Conservation (phyloP, 1,284 basidiomycete species). For the Boletellus dicymbophilus region DNA sequence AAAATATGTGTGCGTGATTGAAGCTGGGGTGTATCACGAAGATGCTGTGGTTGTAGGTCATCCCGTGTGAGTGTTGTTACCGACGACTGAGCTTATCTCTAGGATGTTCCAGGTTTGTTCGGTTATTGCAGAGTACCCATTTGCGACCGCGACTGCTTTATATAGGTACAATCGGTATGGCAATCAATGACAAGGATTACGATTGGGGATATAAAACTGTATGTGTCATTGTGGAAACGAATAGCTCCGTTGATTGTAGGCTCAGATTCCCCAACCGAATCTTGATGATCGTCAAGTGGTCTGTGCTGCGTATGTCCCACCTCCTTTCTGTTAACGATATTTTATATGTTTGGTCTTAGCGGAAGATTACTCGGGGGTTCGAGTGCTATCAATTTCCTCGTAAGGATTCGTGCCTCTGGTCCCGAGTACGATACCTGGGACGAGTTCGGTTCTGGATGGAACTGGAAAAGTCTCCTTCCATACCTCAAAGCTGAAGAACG, state of each 20-base stretch:
- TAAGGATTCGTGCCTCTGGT: slow-evolving; percentile 20
- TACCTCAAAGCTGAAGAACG: slow-evolving; percentile 18
- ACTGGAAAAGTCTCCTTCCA: slow-evolving; percentile 17
- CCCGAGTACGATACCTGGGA: slow-evolving; percentile 22
- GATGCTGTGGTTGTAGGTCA: slow-evolving; percentile 13
- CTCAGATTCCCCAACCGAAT: slow-evolving; percentile 18
- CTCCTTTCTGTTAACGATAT: background rate
- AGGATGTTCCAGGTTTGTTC: slow-evolving; percentile 22
- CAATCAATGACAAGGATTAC: slow-evolving; percentile 10
- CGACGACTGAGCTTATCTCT: background rate
- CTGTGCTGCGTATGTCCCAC: slow-evolving; percentile 8
- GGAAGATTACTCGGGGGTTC: slow-evolving; percentile 24
- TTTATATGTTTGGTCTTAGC: background rate
- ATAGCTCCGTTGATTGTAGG: background rate
- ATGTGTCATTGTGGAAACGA: background rate
- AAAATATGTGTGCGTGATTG: slow-evolving; percentile 23
- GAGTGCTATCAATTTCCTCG: slow-evolving; percentile 20
- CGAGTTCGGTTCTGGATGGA: slow-evolving; percentile 19
- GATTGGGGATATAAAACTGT: slow-evolving; percentile 22
- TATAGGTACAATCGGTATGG: slow-evolving; percentile 11
- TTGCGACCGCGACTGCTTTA: background rate
- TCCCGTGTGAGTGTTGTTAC: background rate
- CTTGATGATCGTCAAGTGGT: slow-evolving; percentile 1
- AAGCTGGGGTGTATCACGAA: slow-evolving; percentile 15
- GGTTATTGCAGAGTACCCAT: background rate